Evolutionary conservation across 352 stramenopile genomes (phyloP), one percentile per base, ranked within the genome.

Genomic region (Sclerospora graminicola): DNA sequence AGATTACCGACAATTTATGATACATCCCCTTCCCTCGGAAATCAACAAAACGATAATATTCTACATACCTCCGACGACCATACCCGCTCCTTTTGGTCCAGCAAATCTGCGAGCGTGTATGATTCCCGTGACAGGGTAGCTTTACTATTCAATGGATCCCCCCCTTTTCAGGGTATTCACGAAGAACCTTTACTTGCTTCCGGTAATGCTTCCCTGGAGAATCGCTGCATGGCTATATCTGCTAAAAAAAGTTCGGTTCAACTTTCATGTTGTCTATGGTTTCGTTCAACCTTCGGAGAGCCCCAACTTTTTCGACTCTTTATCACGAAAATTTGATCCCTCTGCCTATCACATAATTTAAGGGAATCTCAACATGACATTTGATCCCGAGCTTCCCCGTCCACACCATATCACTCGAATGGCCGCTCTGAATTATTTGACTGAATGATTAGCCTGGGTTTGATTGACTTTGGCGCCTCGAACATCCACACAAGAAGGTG

Each of bases 261-360:
- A 24, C 11, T 28, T 41, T 28, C 41, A 41, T 14, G 41, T 41
- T n/a, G 41, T 48, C n/a, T 41, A 48, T 14, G 31, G 8, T 10
- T 20, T 21, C 0, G 13, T 40, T 5, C 7, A 10, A 15, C 16
- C 34, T 7, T 3, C 31, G 8, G 13, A 41, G 2, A 24, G 30
- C 0, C 37, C 33, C n/a, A 4, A 5, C 1, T 44, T 44, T 29
- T 32, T 54, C 5, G 8, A 30, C 3, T 24, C 15, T 2, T 19
- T 54, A 11, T 30, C 32, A 0, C 36, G 19, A 10, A 11, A 27
- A 0, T 44, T 54, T 11, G 9, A 16, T 8, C 11, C 32, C 20
- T 23, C 32, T 0, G 18, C 29, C 6, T 9, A 39, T 4, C 39
- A 54, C 19, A 11, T 54, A 8, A 19, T 48, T 5, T 3, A 44